phyloP scores from a whole-genome alignment of 2,329 filamentous ascomycete genomes.

The Xylaria digitata region DNA sequence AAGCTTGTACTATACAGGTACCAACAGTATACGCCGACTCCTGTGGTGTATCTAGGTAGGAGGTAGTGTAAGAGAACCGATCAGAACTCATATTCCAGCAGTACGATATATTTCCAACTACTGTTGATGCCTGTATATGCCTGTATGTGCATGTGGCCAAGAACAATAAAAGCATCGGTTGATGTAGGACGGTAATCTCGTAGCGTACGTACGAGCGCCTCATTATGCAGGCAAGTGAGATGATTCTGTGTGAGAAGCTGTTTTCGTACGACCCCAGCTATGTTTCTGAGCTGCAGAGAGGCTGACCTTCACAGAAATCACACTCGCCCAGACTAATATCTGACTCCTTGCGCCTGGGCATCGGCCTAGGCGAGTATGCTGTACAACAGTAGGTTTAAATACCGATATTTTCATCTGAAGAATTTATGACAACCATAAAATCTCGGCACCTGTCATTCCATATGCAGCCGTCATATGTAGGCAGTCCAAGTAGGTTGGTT shows the following conservation, averaged over 20 bases:
- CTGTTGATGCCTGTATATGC: no score
- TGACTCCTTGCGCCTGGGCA: background rate
- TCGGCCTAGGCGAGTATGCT: slow-evolving; percentile 10
- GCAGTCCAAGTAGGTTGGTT: no score
- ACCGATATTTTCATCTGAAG: background rate
- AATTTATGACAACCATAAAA: background rate
- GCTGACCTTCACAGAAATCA: slow-evolving; percentile 9
- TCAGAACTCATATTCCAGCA: background rate
- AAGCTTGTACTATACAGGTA: no score
- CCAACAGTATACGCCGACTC: no score
- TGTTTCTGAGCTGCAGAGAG: background rate
- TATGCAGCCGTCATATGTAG: slow-evolving; percentile 11
- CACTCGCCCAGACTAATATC: background rate
- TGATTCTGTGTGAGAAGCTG: slow-evolving; percentile 1
- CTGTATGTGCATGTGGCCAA: no score
- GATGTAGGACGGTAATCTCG: background rate
- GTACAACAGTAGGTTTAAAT: background rate
- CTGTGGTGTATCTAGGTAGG: no score
- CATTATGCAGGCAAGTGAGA: background rate
- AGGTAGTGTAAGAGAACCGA: background rate
- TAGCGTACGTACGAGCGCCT: background rate
- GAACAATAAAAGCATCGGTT: no score
- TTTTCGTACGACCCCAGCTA: slow-evolving; percentile 5
- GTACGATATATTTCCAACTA: no score
- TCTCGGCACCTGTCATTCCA: slow-evolving; percentile 21